Evolutionary conservation across 768 basidiomycete genomes (phyloP).

Genomic region (Lactarius sp.): DNA sequence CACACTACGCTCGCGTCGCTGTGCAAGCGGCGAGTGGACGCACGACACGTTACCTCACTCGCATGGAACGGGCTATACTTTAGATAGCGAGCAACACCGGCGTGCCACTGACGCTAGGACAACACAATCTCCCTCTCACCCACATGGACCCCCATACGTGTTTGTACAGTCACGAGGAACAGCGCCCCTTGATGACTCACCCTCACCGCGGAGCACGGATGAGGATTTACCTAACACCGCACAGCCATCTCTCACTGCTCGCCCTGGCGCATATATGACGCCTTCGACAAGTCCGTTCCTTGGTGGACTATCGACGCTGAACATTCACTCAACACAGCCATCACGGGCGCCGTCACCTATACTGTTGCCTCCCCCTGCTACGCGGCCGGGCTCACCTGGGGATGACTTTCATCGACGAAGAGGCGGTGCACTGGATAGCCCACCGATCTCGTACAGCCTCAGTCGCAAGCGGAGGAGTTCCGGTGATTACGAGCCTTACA

Average conservation of each 20-base stretch:
- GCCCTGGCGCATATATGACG: constrained; percentile 38
- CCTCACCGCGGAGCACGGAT: constrained; percentile 67
- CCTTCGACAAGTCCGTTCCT: constrained; percentile 80
- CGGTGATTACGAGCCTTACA: constrained; percentile 28
- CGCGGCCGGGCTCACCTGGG: constrained; percentile 36
- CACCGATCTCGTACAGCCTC: constrained; percentile 31
- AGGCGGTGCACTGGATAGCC: constrained; percentile 34
- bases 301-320: constrained; percentile 67
- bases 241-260: constrained; percentile 24
- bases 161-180: not conserved
- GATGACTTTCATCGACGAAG: constrained; percentile 30
- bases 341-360: constrained; percentile 72
- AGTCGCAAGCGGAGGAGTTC: constrained; percentile 31
- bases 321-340: constrained; percentile 64
- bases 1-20: constrained; percentile 36
- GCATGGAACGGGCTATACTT: constrained; percentile 31
- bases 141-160: constrained; percentile 22
- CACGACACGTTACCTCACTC: constrained; percentile 29
- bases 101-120: constrained; percentile 10
- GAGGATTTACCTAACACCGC: constrained; percentile 40
- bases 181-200: constrained; percentile 48
- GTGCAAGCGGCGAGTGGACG: constrained; percentile 22
- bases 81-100: constrained; percentile 35
- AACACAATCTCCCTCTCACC: constrained; percentile 34
- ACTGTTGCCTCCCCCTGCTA: constrained; percentile 50